These are phyloP conservation scores for Lepiota subincarnata DNA, from an alignment of 768 basidiomycete genomes.

Conservation along the genomic window DNA sequence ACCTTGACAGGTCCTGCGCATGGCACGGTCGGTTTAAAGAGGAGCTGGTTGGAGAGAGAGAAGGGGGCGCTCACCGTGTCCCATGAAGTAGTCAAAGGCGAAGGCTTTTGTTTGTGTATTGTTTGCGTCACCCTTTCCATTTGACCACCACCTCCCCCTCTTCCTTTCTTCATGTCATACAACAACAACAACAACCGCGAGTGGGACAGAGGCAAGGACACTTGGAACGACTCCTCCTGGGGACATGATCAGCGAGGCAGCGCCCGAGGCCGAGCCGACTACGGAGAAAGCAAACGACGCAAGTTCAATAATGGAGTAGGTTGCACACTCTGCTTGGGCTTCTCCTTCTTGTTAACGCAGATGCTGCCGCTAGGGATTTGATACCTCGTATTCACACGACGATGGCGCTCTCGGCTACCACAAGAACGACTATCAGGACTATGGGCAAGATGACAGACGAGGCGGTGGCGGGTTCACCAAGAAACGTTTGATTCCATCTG, in stretches of 20 bases:
- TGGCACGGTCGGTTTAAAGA: slow-evolving; percentile 15
- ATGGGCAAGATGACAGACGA: slow-evolving; percentile 49
- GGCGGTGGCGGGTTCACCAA: slow-evolving; percentile 45
- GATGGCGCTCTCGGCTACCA: slow-evolving; percentile 25
- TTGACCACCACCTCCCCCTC: slow-evolving; percentile 19
- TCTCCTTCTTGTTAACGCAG: slow-evolving; percentile 20
- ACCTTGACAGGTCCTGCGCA: slow-evolving; percentile 58
- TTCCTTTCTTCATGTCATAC: slow-evolving; percentile 50
- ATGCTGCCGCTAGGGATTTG: slow-evolving; percentile 36
- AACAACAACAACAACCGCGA: too few relatives aligned
- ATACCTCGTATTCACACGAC: slow-evolving; percentile 13
- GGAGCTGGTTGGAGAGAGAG: not conserved
- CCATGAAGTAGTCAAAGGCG: slow-evolving; percentile 34
- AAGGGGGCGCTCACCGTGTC: slow-evolving; percentile 46
- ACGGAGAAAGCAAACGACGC: slow-evolving; percentile 69
- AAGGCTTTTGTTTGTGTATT: slow-evolving; percentile 33
- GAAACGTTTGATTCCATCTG: slow-evolving; percentile 79
- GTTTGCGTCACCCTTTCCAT: slow-evolving; percentile 32
- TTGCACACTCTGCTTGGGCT: slow-evolving; percentile 22
- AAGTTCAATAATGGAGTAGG: slow-evolving; percentile 75
- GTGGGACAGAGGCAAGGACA: slow-evolving; percentile 80
- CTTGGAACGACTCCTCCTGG: slow-evolving; percentile 50
- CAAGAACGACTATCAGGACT: slow-evolving; percentile 40
- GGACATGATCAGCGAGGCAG: slow-evolving; percentile 33
- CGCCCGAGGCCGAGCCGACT: slow-evolving; percentile 59